A percentile compares a stretch with the other conserved stretches of the same genome.
Conservation (phyloP, 805 yeast genomes). For the Hermanozyma aechmeae region DNA sequence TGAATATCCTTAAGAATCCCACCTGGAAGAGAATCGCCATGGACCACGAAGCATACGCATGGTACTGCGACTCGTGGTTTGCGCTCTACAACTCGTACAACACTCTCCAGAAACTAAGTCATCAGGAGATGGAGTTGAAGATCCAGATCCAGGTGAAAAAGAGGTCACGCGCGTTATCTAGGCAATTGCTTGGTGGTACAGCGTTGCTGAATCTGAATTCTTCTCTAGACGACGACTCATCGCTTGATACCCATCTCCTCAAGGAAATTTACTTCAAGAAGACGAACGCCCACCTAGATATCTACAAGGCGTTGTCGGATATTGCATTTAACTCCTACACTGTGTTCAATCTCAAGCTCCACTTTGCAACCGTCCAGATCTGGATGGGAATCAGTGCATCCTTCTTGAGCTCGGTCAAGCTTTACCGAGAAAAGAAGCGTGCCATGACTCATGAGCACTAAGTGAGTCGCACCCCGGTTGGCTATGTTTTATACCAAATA, state of each 20-base stretch:
- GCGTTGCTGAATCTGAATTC: conserved; percentile 4
- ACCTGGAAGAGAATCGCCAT: conserved; percentile 29
- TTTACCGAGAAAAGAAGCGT: conserved; percentile 27
- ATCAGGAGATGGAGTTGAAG: conserved; percentile 42
- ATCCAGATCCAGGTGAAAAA: conserved; percentile 55
- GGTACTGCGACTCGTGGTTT: conserved; percentile 59
- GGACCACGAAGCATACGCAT: conserved; percentile 55
- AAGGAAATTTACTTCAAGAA: conserved; percentile 27
- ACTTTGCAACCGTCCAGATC: conserved; percentile 29
- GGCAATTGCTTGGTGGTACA: conserved; percentile 23
- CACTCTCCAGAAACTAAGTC: conserved; percentile 31
- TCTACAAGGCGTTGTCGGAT: conserved; percentile 30
- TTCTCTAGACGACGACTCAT: conserved; percentile 9
- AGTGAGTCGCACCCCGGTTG: too few relatives aligned
- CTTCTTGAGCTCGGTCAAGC: conserved; percentile 24
- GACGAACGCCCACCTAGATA: conserved; percentile 27
- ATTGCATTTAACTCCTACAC: conserved; percentile 32
- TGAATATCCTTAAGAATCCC: conserved; percentile 35
- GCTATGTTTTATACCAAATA: conserved; percentile 1
- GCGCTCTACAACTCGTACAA: conserved; percentile 44
- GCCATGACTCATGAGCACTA: too few relatives aligned
- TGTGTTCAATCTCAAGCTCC: conserved; percentile 24
- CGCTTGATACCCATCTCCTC: conserved; percentile 13
- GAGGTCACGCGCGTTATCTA: conserved; percentile 38
- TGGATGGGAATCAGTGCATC: conserved; percentile 39